Percentiles rank a stretch among this genome's conserved stretches.
phyloP scores from a whole-genome alignment of 2,329 filamentous ascomycete genomes.

The Trichophyton mentagrophytes region DNA sequence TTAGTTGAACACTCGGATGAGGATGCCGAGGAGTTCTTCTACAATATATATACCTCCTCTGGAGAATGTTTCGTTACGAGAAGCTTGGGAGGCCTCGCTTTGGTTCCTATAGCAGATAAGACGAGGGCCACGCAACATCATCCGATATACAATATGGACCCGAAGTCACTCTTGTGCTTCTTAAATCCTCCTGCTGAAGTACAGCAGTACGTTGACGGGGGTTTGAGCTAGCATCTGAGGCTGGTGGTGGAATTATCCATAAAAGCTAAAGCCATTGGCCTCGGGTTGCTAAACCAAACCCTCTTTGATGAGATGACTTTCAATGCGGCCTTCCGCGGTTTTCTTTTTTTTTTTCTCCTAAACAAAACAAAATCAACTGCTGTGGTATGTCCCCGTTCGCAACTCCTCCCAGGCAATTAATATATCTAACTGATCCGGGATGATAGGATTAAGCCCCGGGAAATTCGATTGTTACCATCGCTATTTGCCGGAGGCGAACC shows the following conservation, averaged over 20 bases:
- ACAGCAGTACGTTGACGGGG: neutral
- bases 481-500: neutral
- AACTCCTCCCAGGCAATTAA: too few species aligned
- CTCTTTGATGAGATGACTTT: neutral
- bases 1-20: neutral
- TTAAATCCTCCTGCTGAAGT: neutral
- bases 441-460: neutral
- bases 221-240: constrained; percentile 1
- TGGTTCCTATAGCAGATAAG: neutral
- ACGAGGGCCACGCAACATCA: neutral
- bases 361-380: neutral
- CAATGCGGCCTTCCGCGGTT: neutral
- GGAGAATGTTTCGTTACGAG: neutral
- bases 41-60: neutral
- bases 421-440: neutral
- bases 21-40: neutral
- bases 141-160: neutral
- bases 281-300: neutral
- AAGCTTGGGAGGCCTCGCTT: neutral
- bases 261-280: neutral
- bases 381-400: neutral
- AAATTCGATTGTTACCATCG: neutral
- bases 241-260: neutral
- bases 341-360: neutral
- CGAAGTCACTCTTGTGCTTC: neutral